Evolutionary conservation across 116 monocot genomes (phyloP), one percentile per base, ranked within the genome.

Genomic region (Cymodocea nodosa): DNA sequence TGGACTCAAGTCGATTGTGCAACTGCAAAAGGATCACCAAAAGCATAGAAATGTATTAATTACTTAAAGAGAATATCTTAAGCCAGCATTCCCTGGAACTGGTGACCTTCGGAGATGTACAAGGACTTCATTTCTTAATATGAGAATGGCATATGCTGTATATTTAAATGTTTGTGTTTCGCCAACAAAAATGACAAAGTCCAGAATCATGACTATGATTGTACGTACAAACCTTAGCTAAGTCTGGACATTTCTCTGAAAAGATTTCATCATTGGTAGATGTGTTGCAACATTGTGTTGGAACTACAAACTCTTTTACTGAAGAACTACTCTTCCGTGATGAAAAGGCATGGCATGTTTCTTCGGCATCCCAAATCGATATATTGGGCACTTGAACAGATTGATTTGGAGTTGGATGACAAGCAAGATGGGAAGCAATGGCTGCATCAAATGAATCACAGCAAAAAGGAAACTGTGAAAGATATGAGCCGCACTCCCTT

Each of bases 401-500:
- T 44, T 64, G 68, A 63, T 63, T 69, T 67, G 59, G 62, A 2
- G 66, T 11, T 66, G 77, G 64, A 50, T 73, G 73, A 3, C 66
- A 71, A 56, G 77, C 67, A n/a, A 84, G 71, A 34, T 74, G 66
- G 18, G 78, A 63, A 51, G 83, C 86, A 77, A 84, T 75, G 35
- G 81, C 84, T 69, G 87, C 84, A 84, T 94, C 87, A 79, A 94
- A 94, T 60, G 84, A 84, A 78, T 94, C 94, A 71, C 72, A 83
- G 24, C 44, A 82, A 16, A 72, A 24, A 18, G 77, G 56, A 15
- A 70, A 18, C 50, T 77, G 73, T 59, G 68, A 70, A 64, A 70
- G 63, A 36, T 44, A 40, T 18, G 76, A 44, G 48, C 64, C 70
- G 37, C 67, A 73, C 63, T 70, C 60, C 56, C 52, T 18, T 71